Base-by-base conservation (phyloP, 495 filamentous ascomycete genomes). In the Daldinia vernicosa region DNA sequence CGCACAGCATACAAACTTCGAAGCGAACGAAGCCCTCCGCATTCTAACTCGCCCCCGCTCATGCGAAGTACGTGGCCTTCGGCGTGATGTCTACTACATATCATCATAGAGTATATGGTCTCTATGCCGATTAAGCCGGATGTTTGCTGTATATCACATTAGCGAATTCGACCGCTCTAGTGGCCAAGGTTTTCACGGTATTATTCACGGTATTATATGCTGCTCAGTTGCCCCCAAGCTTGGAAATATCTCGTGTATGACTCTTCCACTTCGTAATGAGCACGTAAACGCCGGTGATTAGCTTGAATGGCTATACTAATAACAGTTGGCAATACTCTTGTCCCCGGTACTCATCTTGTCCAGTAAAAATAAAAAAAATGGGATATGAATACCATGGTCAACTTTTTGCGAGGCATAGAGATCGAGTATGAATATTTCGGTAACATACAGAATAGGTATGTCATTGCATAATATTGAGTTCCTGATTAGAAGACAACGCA, bases 1-100 rank as follows among this genome's bases (percentile, higher is more conserved):
- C 19, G 26, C 57, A 71, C 68, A 56, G 9, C 68, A 61, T 71
- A 24, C 56, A 17, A 35, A 37, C 47, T 51, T 56, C 9, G 14
- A 43, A n/a, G n/a, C n/a, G n/a, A n/a, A n/a, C n/a, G n/a, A n/a
- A 24, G 39, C 40, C 57, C 67, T 55, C 32, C 14, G 26, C 39
- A n/a, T 24, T 57, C 27, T 51, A 26, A 47, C 28, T 28, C 37
- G 57, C n/a, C 17, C 27, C 30, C 32, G 19, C 32, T 40, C 30
- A 15, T 57, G 11, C 33, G 30, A 1, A 22, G 43, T 47, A 9
- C 43, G 19, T 24, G 40, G 17, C 11, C 1, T 22, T 47, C 9
- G 7, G 3, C 43, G 4, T 22, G 2, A 24, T 47, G 17, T 47
- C 19, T 47, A 47, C 7, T 19, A 17, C 37, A 3, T 40, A 40